Percentiles rank a stretch among this genome's conserved stretches.
Evolutionary conservation across 2,329 filamentous ascomycete genomes (phyloP).

Genomic region (Pyrenophora teres): DNA sequence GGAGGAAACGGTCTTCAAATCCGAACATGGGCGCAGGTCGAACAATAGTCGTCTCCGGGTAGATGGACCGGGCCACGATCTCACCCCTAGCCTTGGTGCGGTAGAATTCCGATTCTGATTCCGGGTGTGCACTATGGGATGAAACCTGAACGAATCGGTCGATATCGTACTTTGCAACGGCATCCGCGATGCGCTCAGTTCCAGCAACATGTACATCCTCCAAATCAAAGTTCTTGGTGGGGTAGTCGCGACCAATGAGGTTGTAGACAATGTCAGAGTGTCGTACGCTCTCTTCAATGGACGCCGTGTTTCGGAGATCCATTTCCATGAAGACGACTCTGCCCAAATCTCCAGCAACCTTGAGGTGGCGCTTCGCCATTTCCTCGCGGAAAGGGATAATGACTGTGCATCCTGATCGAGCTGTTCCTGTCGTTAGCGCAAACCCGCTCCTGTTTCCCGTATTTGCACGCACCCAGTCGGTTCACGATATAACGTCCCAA

Average conservation of each 20-base stretch:
- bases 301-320: conserved; percentile 90
- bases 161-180: conserved; percentile 95
- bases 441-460: background rate
- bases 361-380: conserved; percentile 96
- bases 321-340: conserved; percentile 91
- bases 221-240: conserved; percentile 96
- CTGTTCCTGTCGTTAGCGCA: conserved; percentile 55
- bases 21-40: conserved; percentile 92
- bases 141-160: conserved; percentile 97
- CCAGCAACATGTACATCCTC: conserved; percentile 94
- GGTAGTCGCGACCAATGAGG: conserved; percentile 89
- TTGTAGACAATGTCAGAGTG: conserved; percentile 99
- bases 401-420: conserved; percentile 91
- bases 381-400: conserved; percentile 94
- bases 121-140: conserved; percentile 82
- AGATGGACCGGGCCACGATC: conserved; percentile 81
- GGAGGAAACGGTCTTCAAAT: conserved; percentile 89
- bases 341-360: conserved; percentile 92
- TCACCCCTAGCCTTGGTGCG: conserved; percentile 88
- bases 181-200: conserved; percentile 87
- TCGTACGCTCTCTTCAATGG: conserved; percentile 93
- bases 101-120: conserved; percentile 87
- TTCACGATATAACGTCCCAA: conserved; percentile 98
- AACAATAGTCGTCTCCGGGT: conserved; percentile 96
- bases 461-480: conserved; percentile 68